Evolutionary conservation across 257 asterid genomes (phyloP).

Genomic region (Linaria vulgaris): DNA sequence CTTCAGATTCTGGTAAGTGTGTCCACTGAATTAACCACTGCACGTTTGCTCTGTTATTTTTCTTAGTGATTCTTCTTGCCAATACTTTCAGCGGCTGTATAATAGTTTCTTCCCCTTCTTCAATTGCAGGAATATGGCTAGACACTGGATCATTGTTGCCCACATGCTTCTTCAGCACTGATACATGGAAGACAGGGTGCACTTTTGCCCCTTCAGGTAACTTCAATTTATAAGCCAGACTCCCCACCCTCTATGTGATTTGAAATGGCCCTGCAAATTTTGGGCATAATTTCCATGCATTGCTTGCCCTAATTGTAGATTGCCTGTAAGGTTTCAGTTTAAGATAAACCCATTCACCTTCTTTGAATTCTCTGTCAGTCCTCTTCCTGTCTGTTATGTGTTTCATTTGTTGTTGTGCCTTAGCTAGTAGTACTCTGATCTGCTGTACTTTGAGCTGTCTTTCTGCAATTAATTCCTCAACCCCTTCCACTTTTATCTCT

Average conservation of each 20-base stretch:
- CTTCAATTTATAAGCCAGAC: neutral
- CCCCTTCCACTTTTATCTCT: too few relatives aligned
- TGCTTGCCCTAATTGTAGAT: neutral
- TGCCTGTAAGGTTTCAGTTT: constrained; percentile 2
- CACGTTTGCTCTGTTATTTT: too few relatives aligned
- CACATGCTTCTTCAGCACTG: neutral
- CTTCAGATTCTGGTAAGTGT: too few relatives aligned
- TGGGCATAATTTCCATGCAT: neutral
- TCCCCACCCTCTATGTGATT: neutral
- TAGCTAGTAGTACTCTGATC: neutral
- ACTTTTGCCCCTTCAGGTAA: neutral
- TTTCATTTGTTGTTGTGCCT: neutral
- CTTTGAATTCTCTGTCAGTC: neutral
- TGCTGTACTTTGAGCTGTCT: neutral
- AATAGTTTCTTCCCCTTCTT: too few relatives aligned
- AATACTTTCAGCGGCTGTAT: too few relatives aligned
- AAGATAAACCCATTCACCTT: constrained; percentile 17
- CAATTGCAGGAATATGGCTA: too few relatives aligned
- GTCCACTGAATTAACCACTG: too few relatives aligned
- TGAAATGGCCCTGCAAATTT: neutral
- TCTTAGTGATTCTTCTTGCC: too few relatives aligned
- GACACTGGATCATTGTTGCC: neutral
- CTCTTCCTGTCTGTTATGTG: neutral
- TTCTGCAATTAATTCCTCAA: neutral
- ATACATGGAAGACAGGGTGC: neutral